Evolutionary conservation across 2,329 filamentous ascomycete genomes (phyloP).

Genomic region (Phyllosticta citribraziliensis): DNA sequence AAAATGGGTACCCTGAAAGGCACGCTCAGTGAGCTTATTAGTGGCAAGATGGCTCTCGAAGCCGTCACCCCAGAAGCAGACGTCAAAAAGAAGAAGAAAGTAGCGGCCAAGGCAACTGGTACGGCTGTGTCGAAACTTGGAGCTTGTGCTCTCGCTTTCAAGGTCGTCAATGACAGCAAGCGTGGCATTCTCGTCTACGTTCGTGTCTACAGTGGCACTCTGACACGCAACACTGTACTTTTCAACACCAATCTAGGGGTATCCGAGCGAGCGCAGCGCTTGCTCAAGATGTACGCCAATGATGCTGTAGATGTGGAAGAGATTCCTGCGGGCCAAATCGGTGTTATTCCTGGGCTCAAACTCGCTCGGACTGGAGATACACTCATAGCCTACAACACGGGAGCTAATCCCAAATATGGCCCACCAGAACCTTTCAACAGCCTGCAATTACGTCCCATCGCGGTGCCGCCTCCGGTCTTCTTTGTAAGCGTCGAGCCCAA

Average conservation of each 20-base stretch:
- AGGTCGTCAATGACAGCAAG: slow-evolving; percentile 80
- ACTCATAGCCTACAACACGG: slow-evolving; percentile 58
- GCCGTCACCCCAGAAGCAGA: slow-evolving; percentile 5
- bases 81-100: slow-evolving; percentile 12
- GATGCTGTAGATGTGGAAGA: slow-evolving; percentile 76
- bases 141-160: slow-evolving; percentile 69
- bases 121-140: slow-evolving; percentile 51
- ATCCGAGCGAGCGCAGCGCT: slow-evolving; percentile 69
- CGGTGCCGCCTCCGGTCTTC: slow-evolving; percentile 87
- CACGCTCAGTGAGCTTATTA: slow-evolving; percentile 40
- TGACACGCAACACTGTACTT: slow-evolving; percentile 63
- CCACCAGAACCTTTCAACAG: slow-evolving; percentile 60
- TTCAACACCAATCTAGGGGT: slow-evolving; percentile 80
- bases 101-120: slow-evolving; percentile 11
- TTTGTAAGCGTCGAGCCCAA: slow-evolving; percentile 88
- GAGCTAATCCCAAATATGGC: slow-evolving; percentile 48
- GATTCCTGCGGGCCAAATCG: slow-evolving; percentile 81
- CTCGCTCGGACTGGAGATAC: slow-evolving; percentile 91
- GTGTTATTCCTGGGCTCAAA: slow-evolving; percentile 84
- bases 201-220: slow-evolving; percentile 75
- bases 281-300: slow-evolving; percentile 82
- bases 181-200: slow-evolving; percentile 86
- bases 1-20: slow-evolving; percentile 51
- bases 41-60: slow-evolving; percentile 22
- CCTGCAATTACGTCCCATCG: slow-evolving; percentile 76